These are phyloP conservation scores for Bjerkandera adusta DNA, from an alignment of 1,284 basidiomycete genomes.

Conservation along the genomic window DNA sequence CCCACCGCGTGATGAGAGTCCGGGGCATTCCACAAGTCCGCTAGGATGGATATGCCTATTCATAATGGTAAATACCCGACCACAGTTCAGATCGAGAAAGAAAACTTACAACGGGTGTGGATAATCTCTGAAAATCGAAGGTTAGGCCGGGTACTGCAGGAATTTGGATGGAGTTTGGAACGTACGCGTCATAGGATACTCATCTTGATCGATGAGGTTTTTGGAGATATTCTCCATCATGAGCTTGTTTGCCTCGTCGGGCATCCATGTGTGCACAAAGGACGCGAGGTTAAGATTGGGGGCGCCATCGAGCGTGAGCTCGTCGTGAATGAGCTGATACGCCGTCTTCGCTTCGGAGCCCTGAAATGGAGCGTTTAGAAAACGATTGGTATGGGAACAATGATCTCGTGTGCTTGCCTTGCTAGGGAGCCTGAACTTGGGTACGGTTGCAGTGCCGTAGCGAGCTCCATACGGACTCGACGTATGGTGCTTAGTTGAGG, in stretches of 20 bases:
- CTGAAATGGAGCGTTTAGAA: conserved; percentile 24
- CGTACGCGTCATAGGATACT: conserved; percentile 84
- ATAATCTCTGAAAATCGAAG: conserved; percentile 49
- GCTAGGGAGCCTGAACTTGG: conserved; percentile 65
- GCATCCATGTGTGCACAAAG: conserved; percentile 61
- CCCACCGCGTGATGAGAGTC: conserved; percentile 74
- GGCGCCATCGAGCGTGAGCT: conserved; percentile 79
- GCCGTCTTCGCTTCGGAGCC: conserved; percentile 57
- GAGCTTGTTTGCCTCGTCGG: conserved; percentile 65
- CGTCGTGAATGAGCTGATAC: conserved; percentile 85
- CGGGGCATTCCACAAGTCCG: conserved; percentile 92
- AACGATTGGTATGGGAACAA: not conserved
- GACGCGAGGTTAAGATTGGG: conserved; percentile 84
- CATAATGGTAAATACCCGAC: not conserved
- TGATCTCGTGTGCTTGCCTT: conserved; percentile 34
- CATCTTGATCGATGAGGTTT: conserved; percentile 90
- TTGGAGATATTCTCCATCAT: conserved; percentile 86
- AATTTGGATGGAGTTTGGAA: no score
- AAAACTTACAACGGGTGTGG: conserved; percentile 67
- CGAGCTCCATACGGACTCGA: conserved; percentile 58
- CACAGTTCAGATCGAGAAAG: not conserved
- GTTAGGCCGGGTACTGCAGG: conserved; percentile 1
- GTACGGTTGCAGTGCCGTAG: conserved; percentile 61
- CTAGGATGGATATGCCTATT: conserved; percentile 72
- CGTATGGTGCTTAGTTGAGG: conserved; percentile 32